These are phyloP conservation scores for Arthrinium puccinioides DNA, from an alignment of 2,329 filamentous ascomycete genomes.

Conservation along the genomic window DNA sequence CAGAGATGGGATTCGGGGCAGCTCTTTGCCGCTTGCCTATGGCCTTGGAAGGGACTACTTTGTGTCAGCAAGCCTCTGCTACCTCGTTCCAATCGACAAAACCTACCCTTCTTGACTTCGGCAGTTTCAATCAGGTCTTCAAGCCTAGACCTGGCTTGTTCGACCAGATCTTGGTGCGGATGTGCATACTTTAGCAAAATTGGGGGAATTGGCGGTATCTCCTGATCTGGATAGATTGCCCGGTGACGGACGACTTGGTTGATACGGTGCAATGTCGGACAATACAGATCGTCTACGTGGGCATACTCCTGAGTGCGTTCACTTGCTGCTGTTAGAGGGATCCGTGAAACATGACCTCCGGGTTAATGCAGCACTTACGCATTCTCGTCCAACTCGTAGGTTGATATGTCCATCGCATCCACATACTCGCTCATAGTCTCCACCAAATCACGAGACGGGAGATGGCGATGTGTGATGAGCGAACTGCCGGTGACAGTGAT, in stretches of 20 bases:
- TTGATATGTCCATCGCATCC: conserved; percentile 82
- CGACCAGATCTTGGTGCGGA: conserved; percentile 60
- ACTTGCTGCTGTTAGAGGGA: too few species aligned
- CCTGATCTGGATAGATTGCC: conserved; percentile 64
- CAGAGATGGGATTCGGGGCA: conserved; percentile 74
- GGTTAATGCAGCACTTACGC: conserved; percentile 50
- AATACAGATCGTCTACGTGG: conserved; percentile 73
- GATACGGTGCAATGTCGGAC: conserved; percentile 80
- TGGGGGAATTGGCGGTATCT: conserved; percentile 54
- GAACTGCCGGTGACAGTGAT: conserved; percentile 79
- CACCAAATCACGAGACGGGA: conserved; percentile 68
- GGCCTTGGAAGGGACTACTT: conserved; percentile 65
- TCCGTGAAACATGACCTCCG: too few species aligned
- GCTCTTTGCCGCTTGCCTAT: conserved; percentile 68
- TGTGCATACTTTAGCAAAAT: conserved; percentile 66
- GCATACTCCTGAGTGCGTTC: conserved; percentile 55
- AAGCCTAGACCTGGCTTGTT: conserved; percentile 49
- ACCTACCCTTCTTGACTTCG: conserved; percentile 72
- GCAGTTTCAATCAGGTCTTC: conserved; percentile 60
- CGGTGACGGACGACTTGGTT: conserved; percentile 79
- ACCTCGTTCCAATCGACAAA: too few species aligned
- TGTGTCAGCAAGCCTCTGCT: conserved; percentile 16
- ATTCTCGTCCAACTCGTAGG: conserved; percentile 64
- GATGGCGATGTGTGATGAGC: conserved; percentile 70
- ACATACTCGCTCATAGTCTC: conserved; percentile 87